Percentiles rank a stretch among this genome's conserved stretches.
Conservation (phyloP, 805 yeast genomes). For the Suhomyces sp. region DNA sequence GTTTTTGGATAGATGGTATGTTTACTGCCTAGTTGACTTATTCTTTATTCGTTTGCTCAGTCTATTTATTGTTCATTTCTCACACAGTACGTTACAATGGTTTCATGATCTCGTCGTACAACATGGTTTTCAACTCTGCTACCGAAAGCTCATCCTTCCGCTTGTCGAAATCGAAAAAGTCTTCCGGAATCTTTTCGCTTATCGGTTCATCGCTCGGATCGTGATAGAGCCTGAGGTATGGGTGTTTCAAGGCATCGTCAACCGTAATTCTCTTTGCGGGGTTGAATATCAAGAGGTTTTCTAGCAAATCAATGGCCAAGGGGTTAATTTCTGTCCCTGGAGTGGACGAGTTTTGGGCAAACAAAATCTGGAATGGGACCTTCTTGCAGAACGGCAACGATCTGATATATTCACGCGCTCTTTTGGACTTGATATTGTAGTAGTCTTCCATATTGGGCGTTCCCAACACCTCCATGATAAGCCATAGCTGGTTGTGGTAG, state of each 20-base stretch:
- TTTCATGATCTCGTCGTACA: conserved; percentile 79
- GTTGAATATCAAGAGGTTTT: conserved; percentile 64
- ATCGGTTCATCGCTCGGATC: conserved; percentile 93
- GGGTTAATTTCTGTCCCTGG: conserved; percentile 27
- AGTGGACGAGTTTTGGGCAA: conserved; percentile 15
- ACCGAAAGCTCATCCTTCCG: conserved; percentile 74
- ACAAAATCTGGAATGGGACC: conserved; percentile 50
- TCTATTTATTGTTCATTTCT: neutral
- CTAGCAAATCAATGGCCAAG: conserved; percentile 56
- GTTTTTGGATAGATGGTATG: no score
- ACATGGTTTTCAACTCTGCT: conserved; percentile 71
- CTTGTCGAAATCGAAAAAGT: conserved; percentile 86
- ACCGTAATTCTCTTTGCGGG: conserved; percentile 74
- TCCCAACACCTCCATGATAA: conserved; percentile 82
- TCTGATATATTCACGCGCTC: conserved; percentile 87
- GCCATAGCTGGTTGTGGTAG: conserved; percentile 84
- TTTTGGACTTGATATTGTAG: conserved; percentile 65
- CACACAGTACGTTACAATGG: conserved; percentile 27
- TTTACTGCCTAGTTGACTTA: no score
- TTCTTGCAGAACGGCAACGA: conserved; percentile 71
- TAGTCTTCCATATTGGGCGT: conserved; percentile 83
- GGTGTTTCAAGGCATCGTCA: conserved; percentile 71
- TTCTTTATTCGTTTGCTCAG: no score
- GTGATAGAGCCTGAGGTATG: conserved; percentile 87
- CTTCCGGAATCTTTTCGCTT: conserved; percentile 77